These are phyloP conservation scores for Yarrowia deformans DNA, from an alignment of 805 yeast species.

Conservation along the genomic window DNA sequence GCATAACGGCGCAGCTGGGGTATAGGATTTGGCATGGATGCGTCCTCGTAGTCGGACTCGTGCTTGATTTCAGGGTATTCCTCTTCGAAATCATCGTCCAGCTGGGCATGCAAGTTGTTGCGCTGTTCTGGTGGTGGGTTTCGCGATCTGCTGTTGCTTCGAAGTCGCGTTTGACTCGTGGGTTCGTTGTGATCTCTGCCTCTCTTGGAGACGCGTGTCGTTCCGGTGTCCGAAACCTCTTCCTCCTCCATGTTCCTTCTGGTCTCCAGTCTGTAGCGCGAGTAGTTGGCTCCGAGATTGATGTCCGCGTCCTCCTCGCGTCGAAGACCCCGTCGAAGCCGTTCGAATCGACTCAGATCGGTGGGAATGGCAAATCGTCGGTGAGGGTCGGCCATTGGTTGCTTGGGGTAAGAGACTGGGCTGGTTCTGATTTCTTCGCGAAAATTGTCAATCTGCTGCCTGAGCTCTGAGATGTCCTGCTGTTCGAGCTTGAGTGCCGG, in stretches of 20 bases:
- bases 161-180: not conserved
- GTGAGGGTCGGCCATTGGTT: constrained; percentile 12
- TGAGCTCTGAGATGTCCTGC: constrained; percentile 15
- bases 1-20: constrained; percentile 25
- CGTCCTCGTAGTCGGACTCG: not conserved
- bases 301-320: constrained; percentile 23
- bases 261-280: constrained; percentile 12
- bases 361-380: constrained; percentile 15
- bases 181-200: constrained; percentile 4
- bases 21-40: not conserved
- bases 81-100: not conserved
- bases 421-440: constrained; percentile 19
- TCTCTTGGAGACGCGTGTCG: constrained; percentile 4
- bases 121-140: not conserved
- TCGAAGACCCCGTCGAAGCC: constrained; percentile 13
- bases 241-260: constrained; percentile 1
- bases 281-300: constrained; percentile 15
- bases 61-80: constrained; percentile 5
- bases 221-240: constrained; percentile 1
- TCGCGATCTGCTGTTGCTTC: constrained; percentile 10
- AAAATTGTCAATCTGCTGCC: constrained; percentile 16
- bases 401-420: constrained; percentile 26
- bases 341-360: constrained; percentile 17
- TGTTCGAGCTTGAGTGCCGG: constrained; percentile 6
- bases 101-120: not conserved